phyloP scores from a whole-genome alignment of 176 grass and related monocot species.

The Chloris gayana region DNA sequence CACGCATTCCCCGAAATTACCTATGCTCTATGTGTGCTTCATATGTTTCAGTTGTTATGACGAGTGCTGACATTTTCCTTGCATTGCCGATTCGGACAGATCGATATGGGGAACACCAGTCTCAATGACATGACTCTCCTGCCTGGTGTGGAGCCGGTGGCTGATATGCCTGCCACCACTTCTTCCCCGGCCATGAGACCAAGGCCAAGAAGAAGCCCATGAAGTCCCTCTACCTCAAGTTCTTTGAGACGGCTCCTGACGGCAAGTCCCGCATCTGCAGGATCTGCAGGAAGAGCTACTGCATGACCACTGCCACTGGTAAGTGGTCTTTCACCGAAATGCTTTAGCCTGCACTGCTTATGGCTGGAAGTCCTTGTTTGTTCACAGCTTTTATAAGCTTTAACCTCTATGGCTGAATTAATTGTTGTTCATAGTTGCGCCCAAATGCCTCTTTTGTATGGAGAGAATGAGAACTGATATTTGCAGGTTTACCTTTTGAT shows the following conservation, averaged over 20 bases:
- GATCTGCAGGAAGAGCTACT: conserved; percentile 93
- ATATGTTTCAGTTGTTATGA: background rate
- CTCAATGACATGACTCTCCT: conserved; percentile 73
- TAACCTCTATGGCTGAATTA: background rate
- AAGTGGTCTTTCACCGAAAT: conserved; percentile 6
- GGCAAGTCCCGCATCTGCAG: conserved; percentile 79
- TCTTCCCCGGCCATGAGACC: conserved; percentile 31
- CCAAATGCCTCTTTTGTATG: background rate
- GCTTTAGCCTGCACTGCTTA: background rate
- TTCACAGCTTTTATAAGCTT: background rate
- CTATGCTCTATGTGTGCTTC: no score
- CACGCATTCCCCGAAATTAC: background rate
- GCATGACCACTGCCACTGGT: conserved; percentile 89
- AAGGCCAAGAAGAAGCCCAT: conserved; percentile 89
- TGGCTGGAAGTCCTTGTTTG: background rate
- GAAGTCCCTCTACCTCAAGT: conserved; percentile 85
- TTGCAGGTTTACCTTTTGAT: background rate
- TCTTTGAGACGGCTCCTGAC: conserved; percentile 81
- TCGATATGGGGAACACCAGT: conserved; percentile 45
- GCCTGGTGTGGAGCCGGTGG: conserved; percentile 46
- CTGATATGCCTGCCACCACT: conserved; percentile 11
- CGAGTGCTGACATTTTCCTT: background rate
- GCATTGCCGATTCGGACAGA: background rate
- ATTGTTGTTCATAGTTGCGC: background rate
- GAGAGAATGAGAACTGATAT: background rate